Evolutionary conservation across 2,329 filamentous ascomycete species (phyloP).

Genomic region (Diaporthe sp.): DNA sequence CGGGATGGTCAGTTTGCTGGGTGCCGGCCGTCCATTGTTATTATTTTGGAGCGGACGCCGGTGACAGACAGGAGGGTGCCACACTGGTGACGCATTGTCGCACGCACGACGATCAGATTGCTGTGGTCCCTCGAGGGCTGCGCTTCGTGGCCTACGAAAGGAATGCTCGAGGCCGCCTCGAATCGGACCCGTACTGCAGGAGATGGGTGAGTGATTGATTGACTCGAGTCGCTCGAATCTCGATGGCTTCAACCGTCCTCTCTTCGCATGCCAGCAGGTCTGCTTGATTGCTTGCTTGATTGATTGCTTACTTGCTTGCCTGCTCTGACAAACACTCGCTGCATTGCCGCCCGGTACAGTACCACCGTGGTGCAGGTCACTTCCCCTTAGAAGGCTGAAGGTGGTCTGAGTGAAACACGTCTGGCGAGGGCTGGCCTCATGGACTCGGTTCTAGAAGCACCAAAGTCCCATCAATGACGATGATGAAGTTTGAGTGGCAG

Average conservation of each 20-base stretch:
- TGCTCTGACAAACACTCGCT: constrained; percentile 30
- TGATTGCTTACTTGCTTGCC: neutral
- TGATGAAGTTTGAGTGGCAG: constrained; percentile 34
- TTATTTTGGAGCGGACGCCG: neutral
- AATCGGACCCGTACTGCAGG: constrained; percentile 13
- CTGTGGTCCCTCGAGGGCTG: constrained; percentile 6
- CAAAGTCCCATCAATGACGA: constrained; percentile 41
- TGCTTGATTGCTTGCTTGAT: neutral
- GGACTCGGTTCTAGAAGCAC: constrained; percentile 40
- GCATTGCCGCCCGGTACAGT: constrained; percentile 2
- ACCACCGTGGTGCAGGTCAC: constrained; percentile 3
- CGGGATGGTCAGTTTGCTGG: neutral
- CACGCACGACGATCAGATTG: constrained; percentile 19
- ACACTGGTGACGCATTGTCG: constrained; percentile 1
- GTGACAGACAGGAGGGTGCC: neutral
- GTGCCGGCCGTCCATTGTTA: neutral
- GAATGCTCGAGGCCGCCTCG: constrained; percentile 6
- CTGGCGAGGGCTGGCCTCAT: constrained; percentile 35
- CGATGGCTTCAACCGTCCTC: constrained; percentile 6
- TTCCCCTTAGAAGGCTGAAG: neutral
- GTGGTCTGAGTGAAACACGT: constrained; percentile 32
- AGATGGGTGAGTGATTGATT: neutral
- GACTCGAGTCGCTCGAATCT: constrained; percentile 28
- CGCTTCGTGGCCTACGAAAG: constrained; percentile 8
- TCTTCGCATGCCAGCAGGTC: neutral